Conservation (phyloP, 345 rosid genomes). For the Ricinus communis region DNA sequence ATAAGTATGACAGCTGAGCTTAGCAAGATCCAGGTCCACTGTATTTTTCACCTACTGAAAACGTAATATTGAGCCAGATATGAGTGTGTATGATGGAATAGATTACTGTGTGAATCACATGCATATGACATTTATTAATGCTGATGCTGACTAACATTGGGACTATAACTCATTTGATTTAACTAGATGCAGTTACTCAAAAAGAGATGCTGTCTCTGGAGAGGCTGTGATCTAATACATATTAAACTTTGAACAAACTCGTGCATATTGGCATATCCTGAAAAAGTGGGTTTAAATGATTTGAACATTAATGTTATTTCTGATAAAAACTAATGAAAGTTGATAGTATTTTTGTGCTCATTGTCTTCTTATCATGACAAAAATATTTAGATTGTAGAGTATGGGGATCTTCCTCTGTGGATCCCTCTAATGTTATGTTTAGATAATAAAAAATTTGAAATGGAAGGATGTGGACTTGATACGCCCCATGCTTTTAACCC, state of each 20-base stretch:
- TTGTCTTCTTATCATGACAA: too few relatives aligned
- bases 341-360: too few relatives aligned
- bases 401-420: background rate
- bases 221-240: too few relatives aligned
- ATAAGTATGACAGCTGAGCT: background rate
- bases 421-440: background rate
- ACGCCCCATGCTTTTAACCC: too few relatives aligned
- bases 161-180: background rate
- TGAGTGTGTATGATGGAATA: too few relatives aligned
- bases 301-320: too few relatives aligned
- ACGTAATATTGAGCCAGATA: background rate
- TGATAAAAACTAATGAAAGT: too few relatives aligned
- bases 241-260: too few relatives aligned
- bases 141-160: background rate
- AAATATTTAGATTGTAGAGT: background rate
- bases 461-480: too few relatives aligned
- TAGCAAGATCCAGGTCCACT: background rate
- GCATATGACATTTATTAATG: background rate
- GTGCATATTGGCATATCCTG: too few relatives aligned
- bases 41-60: background rate
- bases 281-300: too few relatives aligned
- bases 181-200: background rate
- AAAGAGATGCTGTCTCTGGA: background rate
- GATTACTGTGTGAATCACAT: background rate
- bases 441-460: too few relatives aligned